Percentiles rank a stretch among this genome's conserved stretches.
phyloP scores from a whole-genome alignment of 2,329 filamentous ascomycete species.

The Alternaria burnsii region DNA sequence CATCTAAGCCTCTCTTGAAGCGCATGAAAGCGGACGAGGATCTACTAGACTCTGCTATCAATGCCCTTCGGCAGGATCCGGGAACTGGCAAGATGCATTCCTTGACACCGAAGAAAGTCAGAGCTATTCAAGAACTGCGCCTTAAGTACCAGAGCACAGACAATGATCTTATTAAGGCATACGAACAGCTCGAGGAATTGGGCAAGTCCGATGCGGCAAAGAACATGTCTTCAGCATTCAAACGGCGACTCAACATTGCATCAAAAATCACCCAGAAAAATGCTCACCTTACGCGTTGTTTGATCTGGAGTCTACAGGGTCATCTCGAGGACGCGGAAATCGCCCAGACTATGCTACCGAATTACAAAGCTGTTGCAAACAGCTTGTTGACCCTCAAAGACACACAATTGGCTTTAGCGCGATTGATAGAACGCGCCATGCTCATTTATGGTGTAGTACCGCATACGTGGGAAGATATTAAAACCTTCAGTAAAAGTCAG shows the following conservation, averaged over 20 bases:
- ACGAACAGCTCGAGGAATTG: slow-evolving; percentile 20
- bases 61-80: slow-evolving; percentile 18
- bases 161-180: slow-evolving; percentile 28
- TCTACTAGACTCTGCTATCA: slow-evolving; percentile 23
- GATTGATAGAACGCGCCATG: slow-evolving; percentile 36
- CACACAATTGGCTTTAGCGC: slow-evolving; percentile 39
- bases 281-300: slow-evolving; percentile 36
- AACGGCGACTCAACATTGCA: slow-evolving; percentile 33
- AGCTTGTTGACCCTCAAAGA: slow-evolving; percentile 40
- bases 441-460: slow-evolving; percentile 30
- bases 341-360: slow-evolving; percentile 16
- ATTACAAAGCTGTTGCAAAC: slow-evolving; percentile 34
- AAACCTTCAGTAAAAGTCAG: background rate
- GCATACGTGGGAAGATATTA: slow-evolving; percentile 17
- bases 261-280: slow-evolving; percentile 38
- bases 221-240: slow-evolving; percentile 23
- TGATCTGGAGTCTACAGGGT: slow-evolving; percentile 40
- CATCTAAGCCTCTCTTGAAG: slow-evolving; percentile 33
- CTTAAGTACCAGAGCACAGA: slow-evolving; percentile 29
- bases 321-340: slow-evolving; percentile 35
- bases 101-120: slow-evolving; percentile 18
- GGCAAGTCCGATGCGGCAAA: slow-evolving; percentile 11
- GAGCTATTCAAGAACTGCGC: slow-evolving; percentile 20
- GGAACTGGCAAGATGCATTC: slow-evolving; percentile 10
- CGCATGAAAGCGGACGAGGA: slow-evolving; percentile 39